Evolutionary conservation across 2,329 filamentous ascomycete species (phyloP), one percentile per base, ranked within the genome.

Genomic region (Aureobasidium subglaciale): DNA sequence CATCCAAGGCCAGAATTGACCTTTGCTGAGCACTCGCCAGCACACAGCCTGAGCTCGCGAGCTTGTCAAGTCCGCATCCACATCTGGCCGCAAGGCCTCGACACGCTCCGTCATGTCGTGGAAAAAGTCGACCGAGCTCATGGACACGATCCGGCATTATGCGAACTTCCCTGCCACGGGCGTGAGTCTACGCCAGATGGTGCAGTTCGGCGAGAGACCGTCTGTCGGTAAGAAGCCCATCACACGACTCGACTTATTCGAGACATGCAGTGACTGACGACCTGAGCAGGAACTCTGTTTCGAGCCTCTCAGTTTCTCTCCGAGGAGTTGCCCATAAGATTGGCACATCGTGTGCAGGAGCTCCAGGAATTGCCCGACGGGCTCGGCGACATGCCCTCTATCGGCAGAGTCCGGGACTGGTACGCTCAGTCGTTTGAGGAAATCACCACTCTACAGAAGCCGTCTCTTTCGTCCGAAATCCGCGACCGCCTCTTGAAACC

Each of bases 351-450:
- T 61, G 93, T 99, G 58, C 88, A 96, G 73, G 93, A 99, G 75
- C 83, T 99, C 57, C 85, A 87, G 59, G 88, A 90, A 67, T 78
- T 99, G 2, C 93, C 93, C 32, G 93, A 99, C 80, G 93, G 93
- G 56, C 82, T 99, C 59, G 96, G 90, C 70, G 91, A 97, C 63
- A 97, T 99, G 93, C 89, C 91, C 35, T 97, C 93, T 10, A 96
- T 99, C 63, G 85, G 86, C 70, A 90, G 86, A 67, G 93, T 99
- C 63, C 87, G 91, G 70, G 91, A 97, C 68, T 99, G 93, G 93
- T 99, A 99, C 72, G 93, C 92, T 61, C 93, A 99, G 76, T 99
- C 93, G 50, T 99, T 99, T 68, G 93, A 99, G 90, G 93, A 99
- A 80, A 95, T 99, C 71, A 96, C 91, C 62, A 84, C 82, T 56